Evolutionary conservation across 2,329 filamentous ascomycete genomes (phyloP), one percentile per base, ranked within the genome.

Genomic region (Torrubiellomyces zombiae): DNA sequence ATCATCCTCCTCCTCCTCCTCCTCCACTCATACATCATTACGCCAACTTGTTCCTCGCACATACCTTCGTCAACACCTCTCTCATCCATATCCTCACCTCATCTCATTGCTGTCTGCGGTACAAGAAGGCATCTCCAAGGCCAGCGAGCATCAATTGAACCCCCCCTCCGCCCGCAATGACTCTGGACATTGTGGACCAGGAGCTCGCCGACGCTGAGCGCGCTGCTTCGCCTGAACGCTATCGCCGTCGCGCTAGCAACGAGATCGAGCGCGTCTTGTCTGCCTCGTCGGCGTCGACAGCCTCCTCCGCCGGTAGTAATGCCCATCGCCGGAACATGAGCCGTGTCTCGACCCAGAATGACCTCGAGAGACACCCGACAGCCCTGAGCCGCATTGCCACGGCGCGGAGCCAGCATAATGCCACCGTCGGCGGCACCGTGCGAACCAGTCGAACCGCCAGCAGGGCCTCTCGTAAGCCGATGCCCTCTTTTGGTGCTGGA

Each of bases 351-450:
- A 80, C 75, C 4, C 61, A 71, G 33, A 53, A 57, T 37, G 75
- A 81, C 40, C 59, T 81, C 19, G 75, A 80, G 44, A 60, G 73
- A 29, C 66, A 79, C 35, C 66, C 67, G 11, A 80, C 75, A 7
- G 73, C 67, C 27, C 55, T 85, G 30, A 69, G 66, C 43, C 67
- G 78, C 18, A 81, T 85, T 33, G 63, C 75, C 22, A 82, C 78
- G 4, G 64, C 69, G 18, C 56, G 67, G 24, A 75, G 69, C 35
- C 77, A 83, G 47, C 76, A 83, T 45, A 67, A 59, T 33, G 63
- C 53, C 27, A 85, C 78, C 3, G 77, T 85, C n/a, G 78, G 78
- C 32, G 49, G 55, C 13, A 39, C 39, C 14, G 15, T 44, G 13
- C 40, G 43, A 21, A n/a, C n/a, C n/a, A 48, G 42, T 18, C 50